Conservation (phyloP, 768 basidiomycete genomes). For the Amanita subjunquillea region DNA sequence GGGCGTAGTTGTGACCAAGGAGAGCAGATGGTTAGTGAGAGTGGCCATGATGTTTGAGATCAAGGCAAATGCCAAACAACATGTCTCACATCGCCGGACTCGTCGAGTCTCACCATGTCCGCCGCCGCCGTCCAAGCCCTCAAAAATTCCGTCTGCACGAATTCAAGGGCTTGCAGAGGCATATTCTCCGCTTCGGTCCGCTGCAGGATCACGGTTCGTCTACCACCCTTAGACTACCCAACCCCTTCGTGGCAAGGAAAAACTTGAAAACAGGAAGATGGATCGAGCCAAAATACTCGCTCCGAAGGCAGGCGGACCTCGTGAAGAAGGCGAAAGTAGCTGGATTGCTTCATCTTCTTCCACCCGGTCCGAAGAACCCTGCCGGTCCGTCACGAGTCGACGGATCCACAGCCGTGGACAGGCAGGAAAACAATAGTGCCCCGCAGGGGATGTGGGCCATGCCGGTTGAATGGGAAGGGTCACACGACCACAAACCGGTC, state of each 20-base stretch:
- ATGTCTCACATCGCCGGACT: background rate
- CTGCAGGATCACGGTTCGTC: slow-evolving; percentile 15
- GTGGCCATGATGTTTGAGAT: slow-evolving; percentile 5
- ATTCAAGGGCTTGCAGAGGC: slow-evolving; percentile 25
- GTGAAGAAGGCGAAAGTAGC: slow-evolving; percentile 57
- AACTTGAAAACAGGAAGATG: slow-evolving; percentile 55
- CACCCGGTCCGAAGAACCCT: slow-evolving; percentile 52
- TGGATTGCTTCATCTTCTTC: slow-evolving; percentile 48
- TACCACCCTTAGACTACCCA: slow-evolving; percentile 28
- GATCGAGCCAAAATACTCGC: slow-evolving; percentile 60
- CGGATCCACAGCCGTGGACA: background rate
- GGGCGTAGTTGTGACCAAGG: slow-evolving; percentile 21
- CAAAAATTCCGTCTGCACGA: slow-evolving; percentile 35
- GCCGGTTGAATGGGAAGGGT: slow-evolving; percentile 33
- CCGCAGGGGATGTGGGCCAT: slow-evolving; percentile 18
- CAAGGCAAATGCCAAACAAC: slow-evolving; percentile 2
- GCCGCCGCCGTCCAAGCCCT: slow-evolving; percentile 21
- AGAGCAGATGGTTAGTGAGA: slow-evolving; percentile 27
- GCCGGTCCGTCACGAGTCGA: no score
- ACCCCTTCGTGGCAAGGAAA: slow-evolving; percentile 62
- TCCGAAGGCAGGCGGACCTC: slow-evolving; percentile 70
- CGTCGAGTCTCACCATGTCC: background rate
- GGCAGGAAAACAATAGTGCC: background rate
- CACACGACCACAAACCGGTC: slow-evolving; percentile 28
- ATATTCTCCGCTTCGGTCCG: slow-evolving; percentile 26